Conservation (phyloP, 1,139 yeast genomes). For the Scheffersomyces quercinus region DNA sequence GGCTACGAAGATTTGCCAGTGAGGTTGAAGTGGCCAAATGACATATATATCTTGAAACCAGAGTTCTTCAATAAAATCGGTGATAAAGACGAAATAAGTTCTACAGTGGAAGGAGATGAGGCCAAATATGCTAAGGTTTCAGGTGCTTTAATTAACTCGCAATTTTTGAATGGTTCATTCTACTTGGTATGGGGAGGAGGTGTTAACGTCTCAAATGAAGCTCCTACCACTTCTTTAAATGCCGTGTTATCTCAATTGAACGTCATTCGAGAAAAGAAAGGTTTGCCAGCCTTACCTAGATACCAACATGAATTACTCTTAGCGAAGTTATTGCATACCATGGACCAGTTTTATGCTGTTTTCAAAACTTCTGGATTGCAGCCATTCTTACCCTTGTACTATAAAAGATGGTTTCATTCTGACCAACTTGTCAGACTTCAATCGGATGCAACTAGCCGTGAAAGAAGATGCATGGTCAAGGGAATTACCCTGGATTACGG, state of each 20-base stretch:
- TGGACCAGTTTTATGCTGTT: constrained; percentile 59
- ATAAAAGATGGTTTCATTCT: constrained; percentile 82
- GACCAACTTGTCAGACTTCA: constrained; percentile 64
- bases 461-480: constrained; percentile 54
- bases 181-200: constrained; percentile 83
- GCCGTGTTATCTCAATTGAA: constrained; percentile 64
- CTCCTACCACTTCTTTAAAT: constrained; percentile 90
- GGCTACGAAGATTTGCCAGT: constrained; percentile 79
- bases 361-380: constrained; percentile 67
- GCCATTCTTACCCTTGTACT: constrained; percentile 72
- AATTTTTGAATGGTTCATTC: constrained; percentile 57
- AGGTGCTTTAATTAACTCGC: constrained; percentile 84
- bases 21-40: constrained; percentile 96
- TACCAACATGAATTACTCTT: constrained; percentile 61
- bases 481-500: constrained; percentile 91
- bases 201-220: constrained; percentile 77
- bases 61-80: constrained; percentile 39
- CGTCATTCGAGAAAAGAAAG: constrained; percentile 40
- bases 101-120: constrained; percentile 41
- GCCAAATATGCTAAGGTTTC: constrained; percentile 71
- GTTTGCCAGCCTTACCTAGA: constrained; percentile 47
- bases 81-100: constrained; percentile 31
- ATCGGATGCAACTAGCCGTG: constrained; percentile 42
- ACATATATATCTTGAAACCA: constrained; percentile 75
- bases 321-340: constrained; percentile 67